These are phyloP conservation scores for Vachellia collinsii DNA, from an alignment of 306 rosid species.

Conservation along the genomic window DNA sequence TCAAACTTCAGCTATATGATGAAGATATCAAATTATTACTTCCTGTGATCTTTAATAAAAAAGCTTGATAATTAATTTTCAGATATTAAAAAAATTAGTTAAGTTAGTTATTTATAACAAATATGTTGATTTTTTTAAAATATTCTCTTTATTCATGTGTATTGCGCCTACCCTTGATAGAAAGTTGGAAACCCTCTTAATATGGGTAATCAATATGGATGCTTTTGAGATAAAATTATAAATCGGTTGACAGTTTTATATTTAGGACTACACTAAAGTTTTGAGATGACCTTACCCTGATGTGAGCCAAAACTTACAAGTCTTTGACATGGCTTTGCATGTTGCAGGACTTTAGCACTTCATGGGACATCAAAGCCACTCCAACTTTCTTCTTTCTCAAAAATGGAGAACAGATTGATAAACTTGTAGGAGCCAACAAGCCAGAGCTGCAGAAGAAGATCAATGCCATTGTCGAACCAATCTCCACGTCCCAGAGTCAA, in stretches of 20 bases:
- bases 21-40: not conserved
- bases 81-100: no score
- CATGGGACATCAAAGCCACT: slow-evolving; percentile 98
- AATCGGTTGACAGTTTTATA: no score
- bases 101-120: no score
- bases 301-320: not conserved
- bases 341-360: slow-evolving; percentile 85
- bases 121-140: no score
- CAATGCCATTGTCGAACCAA: slow-evolving; percentile 58
- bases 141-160: no score
- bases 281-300: not conserved
- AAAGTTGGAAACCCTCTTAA: no score
- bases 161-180: no score
- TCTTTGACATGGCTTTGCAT: slow-evolving; percentile 23
- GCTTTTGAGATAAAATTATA: no score
- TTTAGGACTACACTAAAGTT: no score
- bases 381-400: slow-evolving; percentile 95
- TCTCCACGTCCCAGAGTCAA: slow-evolving; percentile 5
- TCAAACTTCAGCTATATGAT: not conserved
- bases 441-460: slow-evolving; percentile 84
- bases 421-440: slow-evolving; percentile 97
- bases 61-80: no score
- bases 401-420: slow-evolving; percentile 85
- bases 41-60: no score
- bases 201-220: no score